phyloP scores from a whole-genome alignment of 1,139 yeast species.

The Magnusiomyces fungicola region DNA sequence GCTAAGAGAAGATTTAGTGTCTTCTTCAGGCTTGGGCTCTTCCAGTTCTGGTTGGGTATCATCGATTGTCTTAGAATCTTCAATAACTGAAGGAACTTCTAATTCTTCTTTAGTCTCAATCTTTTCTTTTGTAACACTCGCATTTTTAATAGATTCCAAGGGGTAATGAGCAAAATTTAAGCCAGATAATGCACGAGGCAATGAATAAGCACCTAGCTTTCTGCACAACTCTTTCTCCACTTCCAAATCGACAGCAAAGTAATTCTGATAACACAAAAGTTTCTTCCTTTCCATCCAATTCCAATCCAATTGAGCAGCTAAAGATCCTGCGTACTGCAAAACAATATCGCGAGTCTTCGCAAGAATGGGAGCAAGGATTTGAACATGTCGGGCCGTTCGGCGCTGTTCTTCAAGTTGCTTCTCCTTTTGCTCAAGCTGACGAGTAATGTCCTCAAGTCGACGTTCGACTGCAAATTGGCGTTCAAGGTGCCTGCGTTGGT shows the following conservation, averaged over 20 bases:
- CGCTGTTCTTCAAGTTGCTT: slow-evolving; percentile 34
- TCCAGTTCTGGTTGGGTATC: no score
- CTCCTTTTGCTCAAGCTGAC: slow-evolving; percentile 29
- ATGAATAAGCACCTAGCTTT: background rate
- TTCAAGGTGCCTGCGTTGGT: slow-evolving; percentile 6
- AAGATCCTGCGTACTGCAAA: slow-evolving; percentile 38
- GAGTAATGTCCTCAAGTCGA: slow-evolving; percentile 32
- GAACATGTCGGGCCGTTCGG: slow-evolving; percentile 29
- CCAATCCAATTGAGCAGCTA: slow-evolving; percentile 49
- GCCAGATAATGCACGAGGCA: background rate
- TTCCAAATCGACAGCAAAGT: slow-evolving; percentile 33
- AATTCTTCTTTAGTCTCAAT: no score
- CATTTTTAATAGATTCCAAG: no score
- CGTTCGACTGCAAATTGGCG: slow-evolving; percentile 20
- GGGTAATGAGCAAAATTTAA: no score
- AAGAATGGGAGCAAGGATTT: slow-evolving; percentile 46
- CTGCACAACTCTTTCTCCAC: slow-evolving; percentile 22
- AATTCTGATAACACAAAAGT: slow-evolving; percentile 36
- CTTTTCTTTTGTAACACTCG: no score
- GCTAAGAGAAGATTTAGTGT: no score
- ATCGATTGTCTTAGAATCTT: no score
- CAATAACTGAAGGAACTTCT: no score
- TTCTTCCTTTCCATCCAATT: slow-evolving; percentile 46
- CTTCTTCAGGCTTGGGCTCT: no score
- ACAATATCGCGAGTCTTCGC: slow-evolving; percentile 45